A percentile compares a stretch with the other conserved stretches of the same genome.
phyloP scores from a whole-genome alignment of 345 rosid genomes.

The Combretum micranthum region DNA sequence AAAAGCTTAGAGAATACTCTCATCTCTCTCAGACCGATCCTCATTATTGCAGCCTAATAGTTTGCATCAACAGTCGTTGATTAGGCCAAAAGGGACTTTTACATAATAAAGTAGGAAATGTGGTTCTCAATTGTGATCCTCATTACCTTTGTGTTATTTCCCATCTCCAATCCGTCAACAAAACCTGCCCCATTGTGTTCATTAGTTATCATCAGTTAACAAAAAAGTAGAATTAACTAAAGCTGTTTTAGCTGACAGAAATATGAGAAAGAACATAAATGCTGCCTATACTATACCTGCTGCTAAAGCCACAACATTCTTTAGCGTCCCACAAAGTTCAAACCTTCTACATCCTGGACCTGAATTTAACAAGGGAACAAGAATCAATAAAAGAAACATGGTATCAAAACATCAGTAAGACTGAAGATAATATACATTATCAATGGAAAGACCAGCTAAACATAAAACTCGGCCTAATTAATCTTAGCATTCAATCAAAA shows the following conservation, averaged over 20 bases:
- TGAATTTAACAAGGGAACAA: constrained; percentile 5
- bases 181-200: constrained; percentile 41
- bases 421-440: too few relatives aligned
- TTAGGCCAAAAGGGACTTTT: constrained; percentile 4
- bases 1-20: constrained; percentile 72
- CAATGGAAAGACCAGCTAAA: too few relatives aligned
- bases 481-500: too few relatives aligned
- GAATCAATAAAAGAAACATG: too few relatives aligned
- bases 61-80: constrained; percentile 1
- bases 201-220: not conserved
- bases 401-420: too few relatives aligned
- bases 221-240: not conserved
- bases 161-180: constrained; percentile 95
- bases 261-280: not conserved
- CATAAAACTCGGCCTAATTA: too few relatives aligned
- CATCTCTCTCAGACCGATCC: constrained; percentile 96
- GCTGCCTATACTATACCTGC: constrained; percentile 40
- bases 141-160: constrained; percentile 84
- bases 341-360: constrained; percentile 95
- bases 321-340: constrained; percentile 91
- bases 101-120: too few relatives aligned
- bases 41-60: constrained; percentile 86
- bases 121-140: not conserved
- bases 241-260: not conserved
- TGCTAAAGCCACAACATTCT: constrained; percentile 92